Conservation (phyloP, 352 stramenopile species). For the Plasmopara halstedii region DNA sequence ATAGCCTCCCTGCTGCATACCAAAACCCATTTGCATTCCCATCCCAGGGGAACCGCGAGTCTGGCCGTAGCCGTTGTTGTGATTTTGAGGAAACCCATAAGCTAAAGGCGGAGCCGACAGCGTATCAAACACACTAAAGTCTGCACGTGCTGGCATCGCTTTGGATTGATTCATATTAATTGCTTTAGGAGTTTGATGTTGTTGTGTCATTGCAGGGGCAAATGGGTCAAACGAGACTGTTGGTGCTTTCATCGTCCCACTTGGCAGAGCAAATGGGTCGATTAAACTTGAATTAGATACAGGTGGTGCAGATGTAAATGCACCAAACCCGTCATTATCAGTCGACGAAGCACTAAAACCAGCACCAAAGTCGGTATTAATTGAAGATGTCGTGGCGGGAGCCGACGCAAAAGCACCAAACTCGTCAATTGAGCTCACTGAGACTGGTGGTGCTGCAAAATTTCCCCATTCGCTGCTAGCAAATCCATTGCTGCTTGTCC, state of each 20-base stretch:
- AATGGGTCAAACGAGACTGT: constrained; percentile 29
- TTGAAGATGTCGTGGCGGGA: constrained; percentile 7
- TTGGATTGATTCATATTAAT: constrained; percentile 23
- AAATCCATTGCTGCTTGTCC: constrained; percentile 2
- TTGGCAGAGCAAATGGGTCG: constrained; percentile 22
- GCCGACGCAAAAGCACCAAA: constrained; percentile 34
- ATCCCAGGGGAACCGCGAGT: constrained; percentile 13
- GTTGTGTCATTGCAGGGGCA: constrained; percentile 8
- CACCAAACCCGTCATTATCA: constrained; percentile 18
- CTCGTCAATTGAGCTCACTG: constrained; percentile 22
- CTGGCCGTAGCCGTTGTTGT: constrained; percentile 21
- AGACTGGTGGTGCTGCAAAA: constrained; percentile 20
- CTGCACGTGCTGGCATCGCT: constrained; percentile 19
- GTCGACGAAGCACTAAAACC: constrained; percentile 13
- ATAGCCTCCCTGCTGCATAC: constrained; percentile 20
- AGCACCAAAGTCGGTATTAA: constrained; percentile 27
- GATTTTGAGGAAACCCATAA: constrained; percentile 12
- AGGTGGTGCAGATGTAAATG: constrained; percentile 23
- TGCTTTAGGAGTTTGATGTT: constrained; percentile 10
- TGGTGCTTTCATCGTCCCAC: constrained; percentile 4
- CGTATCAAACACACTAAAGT: constrained; percentile 62
- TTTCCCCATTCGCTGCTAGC: constrained; percentile 23
- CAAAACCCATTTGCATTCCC: constrained; percentile 32
- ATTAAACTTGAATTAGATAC: constrained; percentile 18
- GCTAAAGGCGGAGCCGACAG: constrained; percentile 26